phyloP scores from a whole-genome alignment of 371 early-diverging fungal genomes.

The Lichtheimia corymbifera region DNA sequence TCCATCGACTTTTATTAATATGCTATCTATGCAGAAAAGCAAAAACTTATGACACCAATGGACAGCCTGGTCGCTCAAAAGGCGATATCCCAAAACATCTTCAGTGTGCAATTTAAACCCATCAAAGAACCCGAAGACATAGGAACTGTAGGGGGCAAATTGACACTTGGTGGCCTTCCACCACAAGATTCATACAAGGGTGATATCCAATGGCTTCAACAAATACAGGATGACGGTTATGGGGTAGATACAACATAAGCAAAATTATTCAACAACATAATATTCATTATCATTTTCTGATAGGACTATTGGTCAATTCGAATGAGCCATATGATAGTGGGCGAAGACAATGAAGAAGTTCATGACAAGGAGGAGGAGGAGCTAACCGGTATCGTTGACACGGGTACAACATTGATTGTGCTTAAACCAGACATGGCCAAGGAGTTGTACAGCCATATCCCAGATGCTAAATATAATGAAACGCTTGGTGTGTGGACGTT shows the following conservation, averaged over 20 bases:
- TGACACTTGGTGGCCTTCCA: conserved; percentile 39
- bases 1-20: not conserved
- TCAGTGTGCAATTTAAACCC: conserved; percentile 43
- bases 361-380: not conserved
- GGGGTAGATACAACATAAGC: conserved; percentile 3
- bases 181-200: conserved; percentile 14
- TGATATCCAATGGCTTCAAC: conserved; percentile 8
- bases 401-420: conserved; percentile 42
- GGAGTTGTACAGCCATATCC: not conserved
- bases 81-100: conserved; percentile 32
- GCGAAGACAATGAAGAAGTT: conserved; percentile 5
- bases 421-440: conserved; percentile 5
- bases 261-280: not conserved
- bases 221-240: not conserved
- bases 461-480: conserved; percentile 2
- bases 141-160: conserved; percentile 31
- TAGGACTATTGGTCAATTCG: conserved; percentile 40
- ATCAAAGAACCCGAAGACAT: conserved; percentile 16
- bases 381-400: conserved; percentile 33
- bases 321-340: conserved; percentile 27
- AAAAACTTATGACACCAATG: conserved; percentile 11
- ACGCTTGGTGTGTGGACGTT: conserved; percentile 7
- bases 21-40: not conserved
- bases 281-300: no score
- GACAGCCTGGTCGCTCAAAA: conserved; percentile 11